Evolutionary conservation across 306 rosid genomes (phyloP), one percentile per base, ranked within the genome.

Genomic region (Fagus sylvatica): DNA sequence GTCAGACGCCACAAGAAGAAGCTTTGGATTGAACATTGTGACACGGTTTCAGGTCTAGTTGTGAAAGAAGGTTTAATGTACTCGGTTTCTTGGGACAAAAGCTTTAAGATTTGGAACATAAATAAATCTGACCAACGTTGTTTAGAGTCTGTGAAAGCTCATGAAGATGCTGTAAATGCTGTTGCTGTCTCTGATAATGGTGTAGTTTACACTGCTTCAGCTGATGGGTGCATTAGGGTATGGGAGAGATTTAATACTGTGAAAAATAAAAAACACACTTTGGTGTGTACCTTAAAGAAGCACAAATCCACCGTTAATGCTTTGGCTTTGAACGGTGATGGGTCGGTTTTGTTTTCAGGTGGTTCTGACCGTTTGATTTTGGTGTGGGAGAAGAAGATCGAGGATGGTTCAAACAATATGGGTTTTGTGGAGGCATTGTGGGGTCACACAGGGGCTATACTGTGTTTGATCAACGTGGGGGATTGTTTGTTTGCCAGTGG

Each of bases 61-160:
- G 85, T 88, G 0, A 71, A 80, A 16, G 34, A 73, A 17, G 80
- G 73, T 2, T 17, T 87, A 0, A 75, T 90, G 79, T 90, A 78
- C 66, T 90, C 96, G 0, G 83, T 80, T 76, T 90, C 96, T 2
- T 90, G 96, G 96, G 93, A 90, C 36, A 89, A 71, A 74, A 84
- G 85, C 76, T 76, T 90, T 0, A 90, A 90, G 86, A 74, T 90
- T 2, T 88, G 96, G 96, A 87, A 80, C 10, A 74, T 77, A 22
- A 22, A 22, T 22, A 22, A 22, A 34, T 61, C 80, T 1, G 65
- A 82, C 59, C 62, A 55, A 68, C 75, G 80, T 61, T 90, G 93
- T 75, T 71, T 87, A 75, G 85, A 85, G 85, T 88, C 95, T 11
- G 85, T 88, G 7, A 81, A 76, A 66, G 95, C 91, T 6, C 95